phyloP scores from a whole-genome alignment of 108 stramenopile species.

The Pseudonitzschia pungens region DNA sequence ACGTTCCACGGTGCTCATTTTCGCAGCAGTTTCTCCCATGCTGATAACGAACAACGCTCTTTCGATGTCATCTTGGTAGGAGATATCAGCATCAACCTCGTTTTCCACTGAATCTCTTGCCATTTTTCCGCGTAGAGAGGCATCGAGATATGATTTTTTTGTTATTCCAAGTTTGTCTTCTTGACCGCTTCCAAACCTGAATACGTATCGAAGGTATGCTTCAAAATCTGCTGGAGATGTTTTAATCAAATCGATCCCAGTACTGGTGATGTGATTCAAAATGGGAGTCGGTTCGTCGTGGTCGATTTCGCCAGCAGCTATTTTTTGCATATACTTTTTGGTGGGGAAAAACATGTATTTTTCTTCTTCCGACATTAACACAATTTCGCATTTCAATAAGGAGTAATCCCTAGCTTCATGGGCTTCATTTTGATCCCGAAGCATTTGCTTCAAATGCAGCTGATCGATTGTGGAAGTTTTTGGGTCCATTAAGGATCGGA shows the following conservation, averaged over 20 bases:
- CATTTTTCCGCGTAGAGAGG: background rate
- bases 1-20: constrained; percentile 11
- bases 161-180: constrained; percentile 1
- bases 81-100: too few species aligned
- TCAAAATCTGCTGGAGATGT: background rate
- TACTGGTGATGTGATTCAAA: constrained; percentile 1
- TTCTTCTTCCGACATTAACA: constrained; percentile 3
- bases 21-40: constrained; percentile 19
- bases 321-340: background rate
- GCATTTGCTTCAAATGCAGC: constrained; percentile 10
- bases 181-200: background rate
- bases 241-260: background rate
- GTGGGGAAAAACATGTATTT: background rate
- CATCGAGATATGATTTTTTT: constrained; percentile 10
- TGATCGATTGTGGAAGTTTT: constrained; percentile 7
- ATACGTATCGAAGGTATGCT: constrained; percentile 1
- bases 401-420: background rate
- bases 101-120: background rate
- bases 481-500: constrained; percentile 6
- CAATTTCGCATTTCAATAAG: background rate
- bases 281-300: background rate
- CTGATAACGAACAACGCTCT: constrained; percentile 17
- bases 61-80: constrained; percentile 2
- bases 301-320: background rate
- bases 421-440: background rate